phyloP scores from a whole-genome alignment of 2,329 filamentous ascomycete species.

The Aspergillus pseudonomiae region DNA sequence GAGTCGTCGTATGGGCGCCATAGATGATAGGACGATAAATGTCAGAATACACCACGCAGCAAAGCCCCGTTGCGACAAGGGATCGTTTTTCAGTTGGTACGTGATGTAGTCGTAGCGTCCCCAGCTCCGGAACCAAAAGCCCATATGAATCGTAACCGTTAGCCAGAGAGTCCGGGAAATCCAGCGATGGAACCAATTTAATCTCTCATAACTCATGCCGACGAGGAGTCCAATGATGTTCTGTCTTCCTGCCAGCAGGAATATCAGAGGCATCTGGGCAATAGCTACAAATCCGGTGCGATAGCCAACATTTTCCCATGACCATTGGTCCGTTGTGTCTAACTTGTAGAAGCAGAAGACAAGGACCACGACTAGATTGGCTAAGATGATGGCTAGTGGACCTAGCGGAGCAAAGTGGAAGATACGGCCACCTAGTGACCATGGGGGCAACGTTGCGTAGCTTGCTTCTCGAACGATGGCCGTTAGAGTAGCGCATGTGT shows the following conservation, averaged over 20 bases:
- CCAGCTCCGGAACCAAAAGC: slow-evolving; percentile 59
- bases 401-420: slow-evolving; percentile 45
- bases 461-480: slow-evolving; percentile 58
- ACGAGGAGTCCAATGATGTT: slow-evolving; percentile 56
- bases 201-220: slow-evolving; percentile 53
- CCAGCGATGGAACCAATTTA: slow-evolving; percentile 60
- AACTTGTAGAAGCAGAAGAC: slow-evolving; percentile 60
- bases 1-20: slow-evolving; percentile 52
- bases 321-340: slow-evolving; percentile 52
- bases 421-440: slow-evolving; percentile 36
- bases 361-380: slow-evolving; percentile 55
- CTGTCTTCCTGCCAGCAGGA: slow-evolving; percentile 58
- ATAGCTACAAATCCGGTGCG: slow-evolving; percentile 58
- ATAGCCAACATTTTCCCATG: slow-evolving; percentile 61
- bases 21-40: slow-evolving; percentile 56
- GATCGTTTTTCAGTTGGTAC: slow-evolving; percentile 52
- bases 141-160: slow-evolving; percentile 57
- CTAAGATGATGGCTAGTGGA: slow-evolving; percentile 36
- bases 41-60: slow-evolving; percentile 55
- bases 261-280: slow-evolving; percentile 58
- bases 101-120: slow-evolving; percentile 54
- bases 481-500: slow-evolving; percentile 55
- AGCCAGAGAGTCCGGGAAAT: slow-evolving; percentile 55
- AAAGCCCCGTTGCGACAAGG: slow-evolving; percentile 55
- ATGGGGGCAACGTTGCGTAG: slow-evolving; percentile 47